Evolutionary conservation across 768 basidiomycete genomes (phyloP).

Genomic region (Suillus variegatus): DNA sequence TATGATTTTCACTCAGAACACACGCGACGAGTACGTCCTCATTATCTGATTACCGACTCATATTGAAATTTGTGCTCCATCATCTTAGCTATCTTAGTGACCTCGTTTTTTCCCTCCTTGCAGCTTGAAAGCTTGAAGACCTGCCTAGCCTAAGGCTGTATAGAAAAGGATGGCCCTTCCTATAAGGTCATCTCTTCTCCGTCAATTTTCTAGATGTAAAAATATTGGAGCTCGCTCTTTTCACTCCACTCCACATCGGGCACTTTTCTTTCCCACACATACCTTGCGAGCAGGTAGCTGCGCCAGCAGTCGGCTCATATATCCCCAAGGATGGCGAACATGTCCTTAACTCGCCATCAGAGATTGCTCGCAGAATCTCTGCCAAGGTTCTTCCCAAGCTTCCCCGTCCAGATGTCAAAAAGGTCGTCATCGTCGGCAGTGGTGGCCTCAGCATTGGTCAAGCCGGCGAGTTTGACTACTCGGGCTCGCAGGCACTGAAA

Average conservation of each 20-base stretch:
- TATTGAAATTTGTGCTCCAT: neutral
- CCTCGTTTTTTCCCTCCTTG: constrained; percentile 29
- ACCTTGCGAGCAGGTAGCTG: constrained; percentile 67
- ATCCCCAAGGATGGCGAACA: constrained; percentile 63
- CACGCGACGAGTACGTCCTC: constrained; percentile 35
- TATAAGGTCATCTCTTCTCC: constrained; percentile 7
- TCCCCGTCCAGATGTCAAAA: constrained; percentile 87
- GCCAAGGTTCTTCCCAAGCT: constrained; percentile 93
- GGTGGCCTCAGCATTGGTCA: constrained; percentile 98
- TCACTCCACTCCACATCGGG: constrained; percentile 45
- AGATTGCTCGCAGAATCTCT: constrained; percentile 89
- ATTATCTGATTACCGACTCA: neutral
- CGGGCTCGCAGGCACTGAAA: constrained; percentile 98
- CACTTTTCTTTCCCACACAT: constrained; percentile 45
- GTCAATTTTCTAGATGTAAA: constrained; percentile 20
- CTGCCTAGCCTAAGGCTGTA: neutral
- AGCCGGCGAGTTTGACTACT: constrained; percentile 99
- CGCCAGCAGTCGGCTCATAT: constrained; percentile 74
- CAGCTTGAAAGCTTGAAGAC: constrained; percentile 16
- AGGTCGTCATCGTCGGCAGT: constrained; percentile 94
- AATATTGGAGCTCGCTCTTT: constrained; percentile 45
- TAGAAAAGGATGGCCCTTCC: constrained; percentile 1
- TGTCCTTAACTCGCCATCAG: constrained; percentile 91
- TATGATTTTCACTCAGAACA: constrained; percentile 35
- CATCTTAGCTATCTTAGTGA: constrained; percentile 30